Evolutionary conservation across 139 green algal genomes (phyloP).

Genomic region (Eudorina sp.): DNA sequence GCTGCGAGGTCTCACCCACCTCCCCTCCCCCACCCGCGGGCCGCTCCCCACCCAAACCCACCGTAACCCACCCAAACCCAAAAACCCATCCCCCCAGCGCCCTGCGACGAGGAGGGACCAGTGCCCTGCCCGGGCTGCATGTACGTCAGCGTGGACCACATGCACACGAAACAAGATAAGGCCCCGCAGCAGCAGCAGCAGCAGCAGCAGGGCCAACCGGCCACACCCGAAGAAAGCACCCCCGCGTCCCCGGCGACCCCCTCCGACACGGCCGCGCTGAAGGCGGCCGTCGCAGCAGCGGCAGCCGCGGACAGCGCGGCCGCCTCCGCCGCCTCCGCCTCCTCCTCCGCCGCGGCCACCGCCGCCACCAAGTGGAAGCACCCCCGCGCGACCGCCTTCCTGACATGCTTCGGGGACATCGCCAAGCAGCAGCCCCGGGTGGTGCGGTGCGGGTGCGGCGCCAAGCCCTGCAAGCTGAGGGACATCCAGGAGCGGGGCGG

Average conservation of each 20-base stretch:
- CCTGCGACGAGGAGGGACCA: conserved; percentile 2
- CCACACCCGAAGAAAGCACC: too few species aligned
- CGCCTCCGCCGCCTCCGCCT: too few species aligned
- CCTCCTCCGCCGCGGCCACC: too few species aligned
- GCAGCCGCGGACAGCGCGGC: too few species aligned
- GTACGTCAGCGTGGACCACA: conserved; percentile 3
- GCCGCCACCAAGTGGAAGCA: conserved; percentile 9
- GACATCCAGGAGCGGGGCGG: background rate
- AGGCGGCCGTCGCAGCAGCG: too few species aligned
- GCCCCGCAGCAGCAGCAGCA: too few species aligned
- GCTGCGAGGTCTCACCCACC: background rate
- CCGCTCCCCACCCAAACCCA: background rate
- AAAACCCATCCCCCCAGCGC: background rate
- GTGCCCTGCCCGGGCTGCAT: conserved; percentile 14
- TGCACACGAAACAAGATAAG: too few species aligned
- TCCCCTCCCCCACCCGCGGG: background rate
- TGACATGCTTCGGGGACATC: conserved; percentile 28
- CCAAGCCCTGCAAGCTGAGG: background rate
- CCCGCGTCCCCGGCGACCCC: too few species aligned
- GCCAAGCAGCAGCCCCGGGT: conserved; percentile 27
- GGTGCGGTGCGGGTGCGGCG: conserved; percentile 16
- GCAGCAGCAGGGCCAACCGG: too few species aligned
- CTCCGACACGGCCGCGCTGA: too few species aligned
- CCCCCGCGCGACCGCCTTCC: background rate
- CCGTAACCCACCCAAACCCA: background rate